phyloP scores from a whole-genome alignment of 108 stramenopile genomes.

The Nannochloropsis granulata region DNA sequence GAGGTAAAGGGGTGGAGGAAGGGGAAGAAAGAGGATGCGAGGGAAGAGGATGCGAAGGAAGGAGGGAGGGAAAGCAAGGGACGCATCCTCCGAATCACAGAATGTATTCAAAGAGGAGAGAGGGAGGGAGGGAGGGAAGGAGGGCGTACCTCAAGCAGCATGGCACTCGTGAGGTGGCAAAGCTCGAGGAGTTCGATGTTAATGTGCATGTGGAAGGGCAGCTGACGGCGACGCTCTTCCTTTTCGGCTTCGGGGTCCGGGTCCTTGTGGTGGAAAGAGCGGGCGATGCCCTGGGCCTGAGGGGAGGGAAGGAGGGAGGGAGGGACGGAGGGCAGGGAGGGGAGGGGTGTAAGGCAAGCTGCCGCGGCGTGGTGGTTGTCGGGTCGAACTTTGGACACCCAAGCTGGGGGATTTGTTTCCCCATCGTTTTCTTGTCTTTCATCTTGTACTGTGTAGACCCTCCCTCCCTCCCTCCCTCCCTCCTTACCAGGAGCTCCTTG shows the following conservation, averaged over 20 bases:
- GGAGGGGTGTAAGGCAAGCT: background rate
- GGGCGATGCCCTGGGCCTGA: background rate
- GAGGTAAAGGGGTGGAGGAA: background rate
- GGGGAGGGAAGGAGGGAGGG: background rate
- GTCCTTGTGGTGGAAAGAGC: conserved; percentile 45
- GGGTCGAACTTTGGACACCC: background rate
- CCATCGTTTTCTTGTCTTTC: background rate
- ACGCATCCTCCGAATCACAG: background rate
- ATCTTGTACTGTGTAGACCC: background rate
- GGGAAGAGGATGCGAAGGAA: background rate
- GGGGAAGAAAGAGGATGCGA: background rate
- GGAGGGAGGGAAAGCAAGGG: background rate
- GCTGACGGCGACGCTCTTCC: conserved; percentile 86
- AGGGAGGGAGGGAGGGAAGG: background rate
- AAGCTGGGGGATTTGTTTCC: too few species aligned
- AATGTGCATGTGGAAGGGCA: conserved; percentile 33
- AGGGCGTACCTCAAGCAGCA: background rate
- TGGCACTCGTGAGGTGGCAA: background rate
- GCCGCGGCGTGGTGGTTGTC: background rate
- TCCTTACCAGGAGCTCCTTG: conserved; percentile 59
- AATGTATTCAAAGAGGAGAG: background rate
- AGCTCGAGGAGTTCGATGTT: background rate
- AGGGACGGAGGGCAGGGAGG: background rate
- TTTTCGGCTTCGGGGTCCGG: conserved; percentile 87
- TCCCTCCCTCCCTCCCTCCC: background rate